Base-by-base conservation (phyloP, 257 asterid species). In the Solanum neorickii region DNA sequence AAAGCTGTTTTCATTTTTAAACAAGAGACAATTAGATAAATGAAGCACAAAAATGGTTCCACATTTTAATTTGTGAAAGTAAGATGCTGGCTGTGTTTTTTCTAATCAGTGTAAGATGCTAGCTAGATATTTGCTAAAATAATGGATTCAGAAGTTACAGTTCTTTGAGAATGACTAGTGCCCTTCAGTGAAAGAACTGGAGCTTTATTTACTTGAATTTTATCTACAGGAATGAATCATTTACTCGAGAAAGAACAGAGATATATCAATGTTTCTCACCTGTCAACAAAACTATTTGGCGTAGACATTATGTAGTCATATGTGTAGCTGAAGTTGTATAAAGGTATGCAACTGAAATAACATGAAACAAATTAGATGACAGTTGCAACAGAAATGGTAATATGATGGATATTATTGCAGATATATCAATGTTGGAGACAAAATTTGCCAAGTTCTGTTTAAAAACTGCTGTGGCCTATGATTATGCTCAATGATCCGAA, bases 311-410 rank as follows among this genome's bases (percentile, higher is more conserved):
- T 94, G 87, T 95, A 97, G 87, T 97, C 94, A 87, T 97, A 97
- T 39, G 95, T 93, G 93, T 94, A 94, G 95, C 98, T 94, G 96
- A 97, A 95, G 93, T 95, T 96, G 92, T 95, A 95, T 41, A 97
- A 91, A 87, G 99, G 99, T 92, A 97, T 91, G 94, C 99, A 97
- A 92, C 99, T 97, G 98, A 86, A 92, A 90, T 88, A 86, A 62
- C 44, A 88, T 72, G 76, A 83, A 85, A 74, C 11, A 84, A 77
- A 87, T 87, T 52, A 89, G 87, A 88, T 82, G 41, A 73, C 74
- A 73, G 44, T 16, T n/a, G 62, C 29, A 80, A 80, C 44, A 80
- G 5, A 47, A 47, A 49, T 18, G 68, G 18, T 80, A 47, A 29
- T 16, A 80, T 80, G 68, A 78, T 29, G 85, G 29, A 49, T 47